These are phyloP conservation scores for Candida corydali DNA, from an alignment of 805 yeast species.

Conservation along the genomic window DNA sequence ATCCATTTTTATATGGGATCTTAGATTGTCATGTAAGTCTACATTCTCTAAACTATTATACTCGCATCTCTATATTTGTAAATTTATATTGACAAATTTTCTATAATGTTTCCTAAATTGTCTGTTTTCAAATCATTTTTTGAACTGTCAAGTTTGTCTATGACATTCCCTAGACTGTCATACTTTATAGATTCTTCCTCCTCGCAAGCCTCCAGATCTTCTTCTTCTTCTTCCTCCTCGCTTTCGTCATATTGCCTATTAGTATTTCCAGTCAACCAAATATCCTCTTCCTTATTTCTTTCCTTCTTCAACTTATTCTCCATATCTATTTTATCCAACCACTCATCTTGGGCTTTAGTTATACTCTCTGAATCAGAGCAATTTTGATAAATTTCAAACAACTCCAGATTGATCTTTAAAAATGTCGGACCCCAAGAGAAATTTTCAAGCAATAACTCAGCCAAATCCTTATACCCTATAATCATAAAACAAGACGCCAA, in stretches of 20 bases:
- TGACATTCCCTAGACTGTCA: conserved; percentile 4
- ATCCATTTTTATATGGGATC: conserved; percentile 10
- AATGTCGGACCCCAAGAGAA: conserved; percentile 95
- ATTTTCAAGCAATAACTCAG: conserved; percentile 64
- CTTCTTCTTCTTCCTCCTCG: conserved; percentile 11
- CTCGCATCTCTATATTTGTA: no score
- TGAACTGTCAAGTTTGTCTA: conserved; percentile 9
- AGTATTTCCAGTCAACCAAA: conserved; percentile 78
- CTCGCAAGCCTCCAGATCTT: conserved; percentile 8
- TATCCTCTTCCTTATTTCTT: conserved; percentile 50
- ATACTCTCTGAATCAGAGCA: conserved; percentile 83
- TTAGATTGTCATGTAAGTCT: no score
- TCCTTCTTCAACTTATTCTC: conserved; percentile 63
- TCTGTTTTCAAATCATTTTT: conserved; percentile 9
- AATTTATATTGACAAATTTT: no score
- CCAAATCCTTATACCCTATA: conserved; percentile 90
- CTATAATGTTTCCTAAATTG: conserved; percentile 7
- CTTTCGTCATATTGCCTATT: conserved; percentile 38
- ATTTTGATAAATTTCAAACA: conserved; percentile 65
- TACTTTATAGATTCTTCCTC: conserved; percentile 8
- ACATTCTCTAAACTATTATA: no score
- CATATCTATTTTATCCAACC: conserved; percentile 64
- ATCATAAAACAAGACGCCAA: conserved; percentile 95
- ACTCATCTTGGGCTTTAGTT: conserved; percentile 64
- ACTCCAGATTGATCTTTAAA: conserved; percentile 73